Percentiles rank a stretch among this genome's conserved stretches.
Evolutionary conservation across 371 early-diverging fungal genomes (phyloP).

Genomic region (Mucor irregularis): DNA sequence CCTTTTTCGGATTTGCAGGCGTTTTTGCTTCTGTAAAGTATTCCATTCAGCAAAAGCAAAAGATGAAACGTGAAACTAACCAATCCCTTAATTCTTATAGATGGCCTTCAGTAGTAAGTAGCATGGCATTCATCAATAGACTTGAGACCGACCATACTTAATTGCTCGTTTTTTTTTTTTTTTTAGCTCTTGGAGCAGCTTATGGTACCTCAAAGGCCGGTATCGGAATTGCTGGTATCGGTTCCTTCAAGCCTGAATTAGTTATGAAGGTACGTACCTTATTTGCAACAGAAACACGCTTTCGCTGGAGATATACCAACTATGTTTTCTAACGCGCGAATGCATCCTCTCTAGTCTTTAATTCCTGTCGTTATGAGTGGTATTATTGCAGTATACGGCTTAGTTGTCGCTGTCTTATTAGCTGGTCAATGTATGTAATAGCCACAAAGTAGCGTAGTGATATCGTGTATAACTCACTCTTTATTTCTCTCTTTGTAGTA

Average conservation of each 20-base stretch:
- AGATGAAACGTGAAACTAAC: neutral
- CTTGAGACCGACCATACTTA: neutral
- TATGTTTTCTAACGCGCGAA: neutral
- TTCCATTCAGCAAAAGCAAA: neutral
- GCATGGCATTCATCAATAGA: no score
- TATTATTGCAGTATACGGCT: constrained; percentile 91
- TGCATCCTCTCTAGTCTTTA: constrained; percentile 45
- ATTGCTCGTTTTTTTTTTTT: constrained; percentile 1
- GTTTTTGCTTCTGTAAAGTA: constrained; percentile 47
- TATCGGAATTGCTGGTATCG: constrained; percentile 87
- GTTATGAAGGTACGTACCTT: constrained; percentile 75
- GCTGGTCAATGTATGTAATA: constrained; percentile 66
- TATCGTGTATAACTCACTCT: neutral
- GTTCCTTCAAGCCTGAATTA: constrained; percentile 85
- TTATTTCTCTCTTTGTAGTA: constrained; percentile 53
- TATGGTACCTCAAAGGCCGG: constrained; percentile 94
- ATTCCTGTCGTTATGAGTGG: constrained; percentile 94
- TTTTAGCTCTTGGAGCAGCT: constrained; percentile 84
- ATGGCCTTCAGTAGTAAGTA: constrained; percentile 48
- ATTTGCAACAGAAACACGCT: neutral
- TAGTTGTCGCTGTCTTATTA: constrained; percentile 85
- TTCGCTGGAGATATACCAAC: neutral
- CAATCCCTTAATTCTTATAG: constrained; percentile 17
- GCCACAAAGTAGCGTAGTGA: neutral
- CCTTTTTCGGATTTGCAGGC: constrained; percentile 54